Percentiles rank a stretch among this genome's conserved stretches.
phyloP scores from a whole-genome alignment of 352 stramenopile species.

The Pythium pectinolyticum region DNA sequence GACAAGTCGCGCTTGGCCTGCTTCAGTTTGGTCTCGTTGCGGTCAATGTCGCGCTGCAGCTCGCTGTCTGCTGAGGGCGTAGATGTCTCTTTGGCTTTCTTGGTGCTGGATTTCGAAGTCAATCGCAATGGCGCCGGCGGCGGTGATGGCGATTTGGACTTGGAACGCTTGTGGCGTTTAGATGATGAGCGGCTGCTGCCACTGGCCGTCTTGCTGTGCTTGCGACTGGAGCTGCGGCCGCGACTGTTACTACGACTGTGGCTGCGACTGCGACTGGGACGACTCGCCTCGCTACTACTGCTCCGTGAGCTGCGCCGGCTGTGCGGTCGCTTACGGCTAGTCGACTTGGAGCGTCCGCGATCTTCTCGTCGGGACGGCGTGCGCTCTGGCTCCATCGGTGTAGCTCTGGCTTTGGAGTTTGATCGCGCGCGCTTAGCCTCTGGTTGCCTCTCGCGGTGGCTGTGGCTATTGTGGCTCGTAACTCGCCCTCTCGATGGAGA shows the following conservation, averaged over 20 bases:
- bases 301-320: constrained; percentile 2
- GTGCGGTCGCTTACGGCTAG: constrained; percentile 18
- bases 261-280: constrained; percentile 8
- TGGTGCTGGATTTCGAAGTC: too few species aligned
- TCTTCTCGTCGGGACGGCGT: constrained; percentile 5
- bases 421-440: constrained; percentile 37
- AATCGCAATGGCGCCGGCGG: too few species aligned
- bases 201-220: background rate
- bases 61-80: constrained; percentile 27
- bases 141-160: constrained; percentile 36
- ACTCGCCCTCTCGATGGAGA: constrained; percentile 4
- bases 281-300: too few species aligned
- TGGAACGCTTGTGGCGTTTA: constrained; percentile 18
- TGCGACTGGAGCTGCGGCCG: background rate
- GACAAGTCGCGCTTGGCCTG: constrained; percentile 49
- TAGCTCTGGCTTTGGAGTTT: constrained; percentile 33
- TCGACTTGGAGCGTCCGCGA: constrained; percentile 16
- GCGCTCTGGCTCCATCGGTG: constrained; percentile 23
- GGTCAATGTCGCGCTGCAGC: constrained; percentile 54
- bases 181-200: constrained; percentile 7
- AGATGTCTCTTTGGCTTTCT: too few species aligned
- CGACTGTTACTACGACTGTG: constrained; percentile 15
- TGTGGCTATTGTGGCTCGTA: background rate
- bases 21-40: constrained; percentile 41
- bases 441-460: background rate